A percentile compares a stretch with the other conserved stretches of the same genome.
Conservation (phyloP, 768 basidiomycete genomes). For the Sistotremastrum suecicum region DNA sequence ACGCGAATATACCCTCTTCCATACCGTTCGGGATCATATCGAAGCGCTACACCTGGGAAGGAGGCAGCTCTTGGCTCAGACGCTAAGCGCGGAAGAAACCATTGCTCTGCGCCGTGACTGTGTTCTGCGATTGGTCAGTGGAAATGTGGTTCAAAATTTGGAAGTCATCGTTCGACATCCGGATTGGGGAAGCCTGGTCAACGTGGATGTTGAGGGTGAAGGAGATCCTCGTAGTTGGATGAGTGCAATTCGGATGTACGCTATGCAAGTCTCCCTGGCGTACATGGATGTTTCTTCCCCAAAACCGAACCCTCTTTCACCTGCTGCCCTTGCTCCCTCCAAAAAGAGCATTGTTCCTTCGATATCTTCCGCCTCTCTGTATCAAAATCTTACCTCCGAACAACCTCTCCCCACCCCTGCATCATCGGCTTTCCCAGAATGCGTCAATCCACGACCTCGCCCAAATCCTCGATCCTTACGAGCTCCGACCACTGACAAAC, state of each 20-base stretch:
- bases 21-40: constrained; percentile 75
- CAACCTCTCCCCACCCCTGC: constrained; percentile 44
- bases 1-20: constrained; percentile 83
- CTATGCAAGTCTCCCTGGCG: constrained; percentile 74
- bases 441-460: constrained; percentile 17
- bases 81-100: constrained; percentile 78
- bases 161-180: constrained; percentile 97
- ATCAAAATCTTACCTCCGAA: constrained; percentile 9
- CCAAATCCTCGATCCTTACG: constrained; percentile 20
- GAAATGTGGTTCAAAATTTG: constrained; percentile 83
- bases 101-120: constrained; percentile 70
- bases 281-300: constrained; percentile 43
- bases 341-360: constrained; percentile 22
- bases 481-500: constrained; percentile 18
- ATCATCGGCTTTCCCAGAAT: constrained; percentile 60
- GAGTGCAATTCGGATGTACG: constrained; percentile 82
- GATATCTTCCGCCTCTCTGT: constrained; percentile 26
- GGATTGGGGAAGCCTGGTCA: constrained; percentile 76
- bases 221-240: constrained; percentile 74
- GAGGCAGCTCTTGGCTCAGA: constrained; percentile 77
- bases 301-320: constrained; percentile 18
- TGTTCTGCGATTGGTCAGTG: constrained; percentile 73
- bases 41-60: constrained; percentile 87
- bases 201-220: constrained; percentile 80
- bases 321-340: constrained; percentile 14